Conservation (phyloP, 2,329 filamentous ascomycete genomes). For the Chaetomiaceae sp. region DNA sequence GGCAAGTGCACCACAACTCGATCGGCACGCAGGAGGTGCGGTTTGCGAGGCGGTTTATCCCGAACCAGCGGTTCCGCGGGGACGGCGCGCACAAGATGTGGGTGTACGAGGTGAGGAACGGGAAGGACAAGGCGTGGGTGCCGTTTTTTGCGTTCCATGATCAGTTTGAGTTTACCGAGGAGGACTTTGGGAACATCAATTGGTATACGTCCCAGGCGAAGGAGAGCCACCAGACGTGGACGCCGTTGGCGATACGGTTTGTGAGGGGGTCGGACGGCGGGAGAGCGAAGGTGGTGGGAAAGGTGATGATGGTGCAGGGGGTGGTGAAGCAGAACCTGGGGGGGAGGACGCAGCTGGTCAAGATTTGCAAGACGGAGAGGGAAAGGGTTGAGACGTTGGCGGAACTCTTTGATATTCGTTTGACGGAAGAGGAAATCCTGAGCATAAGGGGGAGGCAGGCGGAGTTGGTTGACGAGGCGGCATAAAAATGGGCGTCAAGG, state of each 20-base stretch:
- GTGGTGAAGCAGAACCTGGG: slow-evolving; percentile 51
- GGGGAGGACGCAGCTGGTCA: slow-evolving; percentile 46
- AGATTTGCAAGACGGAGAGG: slow-evolving; percentile 45
- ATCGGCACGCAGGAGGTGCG: slow-evolving; percentile 44
- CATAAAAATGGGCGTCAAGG: not conserved
- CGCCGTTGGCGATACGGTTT: slow-evolving; percentile 51
- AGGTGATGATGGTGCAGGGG: slow-evolving; percentile 48
- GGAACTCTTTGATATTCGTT: slow-evolving; percentile 48
- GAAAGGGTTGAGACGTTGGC: slow-evolving; percentile 50
- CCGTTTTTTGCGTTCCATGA: slow-evolving; percentile 59
- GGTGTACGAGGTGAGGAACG: slow-evolving; percentile 59
- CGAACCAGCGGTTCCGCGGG: slow-evolving; percentile 28
- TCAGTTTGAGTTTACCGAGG: slow-evolving; percentile 57
- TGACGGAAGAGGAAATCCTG: slow-evolving; percentile 46
- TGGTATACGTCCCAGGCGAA: slow-evolving; percentile 47
- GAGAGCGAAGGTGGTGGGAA: slow-evolving; percentile 44
- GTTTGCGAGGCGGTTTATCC: slow-evolving; percentile 11
- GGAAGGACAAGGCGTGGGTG: slow-evolving; percentile 48
- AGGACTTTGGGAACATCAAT: slow-evolving; percentile 59
- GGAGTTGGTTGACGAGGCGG: slow-evolving; percentile 34
- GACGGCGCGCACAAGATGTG: slow-evolving; percentile 47
- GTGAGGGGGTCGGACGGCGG: slow-evolving; percentile 37
- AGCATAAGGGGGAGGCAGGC: slow-evolving; percentile 48
- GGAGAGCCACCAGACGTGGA: slow-evolving; percentile 49
- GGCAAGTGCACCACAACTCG: slow-evolving; percentile 40